Evolutionary conservation across 2,329 filamentous ascomycete species (phyloP).

Genomic region (Penicillium vulpinum): DNA sequence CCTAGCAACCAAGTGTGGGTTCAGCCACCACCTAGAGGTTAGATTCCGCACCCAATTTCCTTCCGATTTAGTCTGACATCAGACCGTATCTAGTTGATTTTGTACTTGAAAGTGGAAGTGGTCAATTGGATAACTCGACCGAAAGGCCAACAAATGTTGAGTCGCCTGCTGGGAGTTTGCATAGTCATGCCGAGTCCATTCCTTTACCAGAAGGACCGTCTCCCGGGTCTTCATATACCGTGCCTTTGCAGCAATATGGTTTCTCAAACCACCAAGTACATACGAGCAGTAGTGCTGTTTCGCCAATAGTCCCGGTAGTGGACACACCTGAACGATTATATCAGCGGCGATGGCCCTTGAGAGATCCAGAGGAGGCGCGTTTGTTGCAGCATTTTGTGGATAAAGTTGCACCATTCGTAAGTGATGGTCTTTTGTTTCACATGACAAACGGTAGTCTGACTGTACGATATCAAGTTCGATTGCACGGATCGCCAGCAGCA

Average conservation of each 20-base stretch:
- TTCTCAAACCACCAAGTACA: neutral
- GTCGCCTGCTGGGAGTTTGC: neutral
- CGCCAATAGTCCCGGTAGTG: neutral
- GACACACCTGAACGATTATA: neutral
- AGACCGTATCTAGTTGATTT: constrained; percentile 17
- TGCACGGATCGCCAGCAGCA: constrained; percentile 28
- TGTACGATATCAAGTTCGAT: constrained; percentile 21
- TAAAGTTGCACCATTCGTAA: constrained; percentile 21
- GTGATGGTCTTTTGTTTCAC: neutral
- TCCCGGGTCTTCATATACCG: neutral
- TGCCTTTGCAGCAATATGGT: neutral
- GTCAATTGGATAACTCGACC: constrained; percentile 6
- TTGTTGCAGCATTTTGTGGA: constrained; percentile 24
- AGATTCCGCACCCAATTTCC: neutral
- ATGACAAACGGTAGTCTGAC: neutral
- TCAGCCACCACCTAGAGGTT: constrained; percentile 24
- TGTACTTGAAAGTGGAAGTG: constrained; percentile 22
- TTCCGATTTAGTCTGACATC: constrained; percentile 6
- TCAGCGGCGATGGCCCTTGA: constrained; percentile 18
- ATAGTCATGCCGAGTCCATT: neutral
- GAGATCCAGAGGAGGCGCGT: constrained; percentile 20
- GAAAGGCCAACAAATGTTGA: neutral
- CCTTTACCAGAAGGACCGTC: neutral
- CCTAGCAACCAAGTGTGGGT: constrained; percentile 25
- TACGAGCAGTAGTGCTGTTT: neutral